Base-by-base conservation (phyloP, 169 alveolate genomes). In the Eimeria mitis region DNA sequence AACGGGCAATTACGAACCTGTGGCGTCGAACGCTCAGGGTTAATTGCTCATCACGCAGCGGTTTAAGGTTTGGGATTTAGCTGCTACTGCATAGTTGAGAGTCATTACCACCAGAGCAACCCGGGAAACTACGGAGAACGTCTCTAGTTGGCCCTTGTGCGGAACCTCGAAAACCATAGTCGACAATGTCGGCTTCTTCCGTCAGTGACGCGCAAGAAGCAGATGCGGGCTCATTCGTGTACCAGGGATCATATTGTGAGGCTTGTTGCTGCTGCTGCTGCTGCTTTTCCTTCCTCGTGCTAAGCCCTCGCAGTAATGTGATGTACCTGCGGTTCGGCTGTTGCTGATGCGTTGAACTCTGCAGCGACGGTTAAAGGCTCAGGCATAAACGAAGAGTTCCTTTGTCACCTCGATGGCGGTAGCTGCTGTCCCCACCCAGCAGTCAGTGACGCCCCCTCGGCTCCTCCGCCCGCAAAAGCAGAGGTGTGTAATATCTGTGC, bases 311-410 rank as follows among this genome's bases (percentile, higher is more conserved):
- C 54, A 37, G 37, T 71, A 14, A 19, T 40, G 81, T 71, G 49
- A 16, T 21, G 16, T 54, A 40, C 52, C 19, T 5, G 34, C 6
- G 52, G 31, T 34, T 40, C 81, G 52, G 44, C 49, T 34, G 25
- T 14, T 70, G 78, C 49, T 68, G 78, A 31, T 31, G 78, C 78
- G 44, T 34, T n/a, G 28, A 68, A 68, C 23, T 1, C 49, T 71
- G 54, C 81, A 78, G 88, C 44, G 28, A 47, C 88, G 44, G 68
- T 49, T 78, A 44, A 78, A 49, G 88, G 42, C 44, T 78, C 88
- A n/a, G 63, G 68, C 47, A 28, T 47, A 25, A 78, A 78, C 65
- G 88, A 78, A 21, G 44, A 78, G 8, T 78, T 78, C 44, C 63
- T 78, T 25, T 68, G 47, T 28, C 88, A 23, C 68, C 88, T 78